A percentile compares a stretch with the other conserved stretches of the same genome.
These are phyloP conservation scores for Barbatosphaeria neglecta DNA, from an alignment of 495 filamentous ascomycete species.

Conservation along the genomic window DNA sequence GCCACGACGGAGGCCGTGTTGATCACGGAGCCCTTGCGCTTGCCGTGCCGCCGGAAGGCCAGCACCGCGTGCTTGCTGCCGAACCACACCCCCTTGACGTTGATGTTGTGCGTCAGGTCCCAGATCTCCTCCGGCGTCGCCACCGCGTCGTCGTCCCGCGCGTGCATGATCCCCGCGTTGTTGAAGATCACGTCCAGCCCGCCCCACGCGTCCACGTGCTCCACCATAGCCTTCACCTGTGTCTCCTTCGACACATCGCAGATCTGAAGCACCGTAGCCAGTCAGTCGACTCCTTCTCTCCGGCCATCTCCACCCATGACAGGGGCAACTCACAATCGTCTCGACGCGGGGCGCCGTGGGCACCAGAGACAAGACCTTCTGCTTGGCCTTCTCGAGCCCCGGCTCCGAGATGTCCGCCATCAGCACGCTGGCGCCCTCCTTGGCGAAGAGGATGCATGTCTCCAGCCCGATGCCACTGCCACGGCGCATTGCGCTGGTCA, in stretches of 20 bases:
- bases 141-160: slow-evolving; percentile 73
- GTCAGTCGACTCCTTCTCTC: no score
- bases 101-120: slow-evolving; percentile 89
- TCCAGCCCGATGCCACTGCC: slow-evolving; percentile 88
- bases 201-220: slow-evolving; percentile 67
- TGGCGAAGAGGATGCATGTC: slow-evolving; percentile 81
- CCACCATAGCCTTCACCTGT: slow-evolving; percentile 60
- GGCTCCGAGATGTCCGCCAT: slow-evolving; percentile 72
- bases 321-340: slow-evolving; percentile 38
- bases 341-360: slow-evolving; percentile 51
- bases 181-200: slow-evolving; percentile 97
- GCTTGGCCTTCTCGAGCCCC: slow-evolving; percentile 56
- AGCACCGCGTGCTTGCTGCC: slow-evolving; percentile 88
- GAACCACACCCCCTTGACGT: slow-evolving; percentile 98
- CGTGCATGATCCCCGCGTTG: slow-evolving; percentile 98
- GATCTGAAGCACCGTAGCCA: no score
- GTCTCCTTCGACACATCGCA: slow-evolving; percentile 60
- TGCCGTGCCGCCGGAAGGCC: slow-evolving; percentile 66
- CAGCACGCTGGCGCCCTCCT: slow-evolving; percentile 79
- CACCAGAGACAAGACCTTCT: slow-evolving; percentile 60
- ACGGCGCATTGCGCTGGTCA: slow-evolving; percentile 1
- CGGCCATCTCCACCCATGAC: no score
- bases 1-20: slow-evolving; percentile 94
- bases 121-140: slow-evolving; percentile 82
- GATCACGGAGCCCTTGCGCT: slow-evolving; percentile 72